These are phyloP conservation scores for Aspergillus neoniger DNA, from an alignment of 2,329 filamentous ascomycete genomes.

Conservation along the genomic window DNA sequence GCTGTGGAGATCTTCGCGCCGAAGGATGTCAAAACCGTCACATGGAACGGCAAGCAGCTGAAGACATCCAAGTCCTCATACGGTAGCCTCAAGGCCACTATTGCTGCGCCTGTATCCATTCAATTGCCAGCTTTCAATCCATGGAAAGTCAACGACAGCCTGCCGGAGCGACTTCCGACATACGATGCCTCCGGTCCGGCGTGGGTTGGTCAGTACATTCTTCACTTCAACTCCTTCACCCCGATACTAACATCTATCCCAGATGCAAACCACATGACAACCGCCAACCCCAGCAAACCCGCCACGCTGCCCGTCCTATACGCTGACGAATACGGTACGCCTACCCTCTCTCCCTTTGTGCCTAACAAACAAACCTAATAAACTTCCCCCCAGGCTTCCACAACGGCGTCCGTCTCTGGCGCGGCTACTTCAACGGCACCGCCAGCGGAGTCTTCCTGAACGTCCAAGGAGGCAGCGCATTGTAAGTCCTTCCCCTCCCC, in stretches of 20 bases:
- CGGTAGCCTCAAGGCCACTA: conserved; percentile 41
- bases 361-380: neutral
- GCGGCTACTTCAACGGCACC: conserved; percentile 45
- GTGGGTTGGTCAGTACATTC: conserved; percentile 33
- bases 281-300: conserved; percentile 44
- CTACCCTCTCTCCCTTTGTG: neutral
- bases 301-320: conserved; percentile 50
- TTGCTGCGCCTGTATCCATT: conserved; percentile 32
- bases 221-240: no score
- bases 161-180: conserved; percentile 43
- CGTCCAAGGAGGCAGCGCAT: conserved; percentile 55
- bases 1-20: conserved; percentile 53
- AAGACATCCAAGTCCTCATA: conserved; percentile 38
- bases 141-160: conserved; percentile 48
- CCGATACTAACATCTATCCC: conserved; percentile 12
- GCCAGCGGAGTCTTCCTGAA: conserved; percentile 49
- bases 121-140: conserved; percentile 35
- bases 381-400: conserved; percentile 38
- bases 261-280: conserved; percentile 45
- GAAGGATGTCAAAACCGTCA: conserved; percentile 47
- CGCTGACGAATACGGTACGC: conserved; percentile 47
- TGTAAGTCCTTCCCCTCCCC: conserved; percentile 30
- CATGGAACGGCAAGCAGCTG: conserved; percentile 53
- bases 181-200: conserved; percentile 48
- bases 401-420: conserved; percentile 48